Base-by-base conservation (phyloP, 106 monocot genomes). In the Iris macrosiphon region DNA sequence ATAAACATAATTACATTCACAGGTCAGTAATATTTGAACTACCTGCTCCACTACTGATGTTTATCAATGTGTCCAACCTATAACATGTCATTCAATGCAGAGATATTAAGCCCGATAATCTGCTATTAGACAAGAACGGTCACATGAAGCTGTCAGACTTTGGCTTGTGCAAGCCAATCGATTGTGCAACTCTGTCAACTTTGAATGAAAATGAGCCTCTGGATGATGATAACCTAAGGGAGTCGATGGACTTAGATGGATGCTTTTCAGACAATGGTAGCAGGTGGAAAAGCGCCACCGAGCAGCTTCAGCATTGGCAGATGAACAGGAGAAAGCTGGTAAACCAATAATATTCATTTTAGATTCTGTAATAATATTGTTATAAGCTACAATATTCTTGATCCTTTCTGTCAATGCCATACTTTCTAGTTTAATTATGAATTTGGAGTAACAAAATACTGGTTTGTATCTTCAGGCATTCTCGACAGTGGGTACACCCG, bases 131-230 rank as follows among this genome's bases (percentile, higher is more conserved):
- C 69, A 96, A 90, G 76, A 76, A 83, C 31, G 96, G 96, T 34
- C 89, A 96, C 77, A 83, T 96, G 96, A 96, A 96, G 72, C 62
- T 96, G 30, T 96, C 96, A 21, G 96, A 96, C 57, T 96, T 96
- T 68, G 96, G 96, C 34, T 58, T 96, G 27, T 89, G 90, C 75
- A 96, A 96, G 67, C 96, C 96, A 56, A 86, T 96, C 60, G 90
- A 96, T 62, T 90, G 79, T 55, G 71, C 71, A 70, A 83, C 75
- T 31, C 74, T 96, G 63, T 83, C 90, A 14, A 80, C 83, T 13
- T 67, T 96, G 75, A 79, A 96, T 69, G 96, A 96, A 78, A 83
- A 96, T 70, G 96, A 96, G 59, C 77, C 86, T 18, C 67, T 96
- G 49, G 47, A 40, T 46, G 90, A 96, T 50, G 96, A 90, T 31